Evolutionary conservation across 306 rosid genomes (phyloP), one percentile per base, ranked within the genome.

Genomic region (Acacia crassicarpa): DNA sequence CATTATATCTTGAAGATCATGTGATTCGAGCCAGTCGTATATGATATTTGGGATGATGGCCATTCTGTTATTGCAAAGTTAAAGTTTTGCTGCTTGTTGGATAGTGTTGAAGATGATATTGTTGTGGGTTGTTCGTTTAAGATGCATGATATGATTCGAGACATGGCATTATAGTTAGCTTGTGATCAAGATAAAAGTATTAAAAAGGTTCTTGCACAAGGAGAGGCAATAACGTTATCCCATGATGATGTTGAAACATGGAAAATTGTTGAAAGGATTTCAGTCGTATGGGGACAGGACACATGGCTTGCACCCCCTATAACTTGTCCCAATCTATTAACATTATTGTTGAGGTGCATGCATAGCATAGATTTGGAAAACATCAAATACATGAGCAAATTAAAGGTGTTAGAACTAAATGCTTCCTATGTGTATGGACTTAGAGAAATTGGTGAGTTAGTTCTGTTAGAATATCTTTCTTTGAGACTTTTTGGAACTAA

Each of bases 131-230:
- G 19, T 23, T 27, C 19, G 0, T 8, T 73, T 32, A 73, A 73
- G 65, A 51, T 73, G 46, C 77, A 73, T 49, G 63, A 51, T 51
- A 8, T 73, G 27, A 51, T 73, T 9, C 77, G 65, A 17, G 65
- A 73, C 14, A 51, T 49, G 65, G 77, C 65, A 19, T 8, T 51
- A 0, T 73, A 46, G 77, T 9, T 73, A 19, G 30, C 45, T 1
- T 5, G 30, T 30, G 45, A 73, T 51, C 45, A 73, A 73, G 46
- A 73, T 30, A 5, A 15, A 6, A 63, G 7, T 8, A 63, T 14
- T 6, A 63, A 63, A 13, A 63, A 30, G 41, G 13, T 30, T 30
- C 9, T 63, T 13, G 48, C 20, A 67, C 48, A 38, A 38, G 27
- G 12, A 20, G 72, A 38, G 8, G 48, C 46, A 3, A 35, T 67